Evolutionary conservation across 805 yeast genomes (phyloP), one percentile per base, ranked within the genome.

Genomic region (Metschnikowia shivogae): DNA sequence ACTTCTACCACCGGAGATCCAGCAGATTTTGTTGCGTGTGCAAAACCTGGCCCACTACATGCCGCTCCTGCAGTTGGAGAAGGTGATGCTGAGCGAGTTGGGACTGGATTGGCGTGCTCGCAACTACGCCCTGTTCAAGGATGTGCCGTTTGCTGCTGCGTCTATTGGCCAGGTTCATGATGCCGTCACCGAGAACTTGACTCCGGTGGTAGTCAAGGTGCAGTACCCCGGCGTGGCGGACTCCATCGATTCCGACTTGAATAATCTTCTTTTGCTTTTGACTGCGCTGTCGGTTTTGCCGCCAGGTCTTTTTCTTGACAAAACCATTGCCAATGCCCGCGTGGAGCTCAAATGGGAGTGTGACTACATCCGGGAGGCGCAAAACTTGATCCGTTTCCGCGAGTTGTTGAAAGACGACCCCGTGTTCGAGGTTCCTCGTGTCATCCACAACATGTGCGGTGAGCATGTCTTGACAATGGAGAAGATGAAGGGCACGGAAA

Each of bases 161-260:
- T 89, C 97, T 5, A 93, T 93, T 53, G 97, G 98, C 2, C 98
- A 93, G 65, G 98, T 93, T 6, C 99, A 93, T 64, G 76, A 73
- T 31, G 99, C 96, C 1, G 80, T 78, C 17, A 72, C 89, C 12
- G 76, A 72, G 39, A 82, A 77, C 44, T 78, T 82, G 33, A 80
- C 80, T 20, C 78, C 80, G 32, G 97, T 90, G 17, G 99, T 95
- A 9, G 95, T 92, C 9, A 93, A 93, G 61, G 90, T 92, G 6
- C 99, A 93, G 65, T 93, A 93, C 58, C 99, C 99, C 0, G 99
- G 99, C 7, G 98, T 93, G 10, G 93, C 86, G 17, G 82, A 86
- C 52, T 84, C 95, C 26, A 93, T 93, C 57, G 97, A 93, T 64
- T 86, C 96, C 1, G 99, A 93, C 64, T 77, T 93, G 63, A 93